phyloP scores from a whole-genome alignment of 257 asterid species.

The Solanum gracilifrons region DNA sequence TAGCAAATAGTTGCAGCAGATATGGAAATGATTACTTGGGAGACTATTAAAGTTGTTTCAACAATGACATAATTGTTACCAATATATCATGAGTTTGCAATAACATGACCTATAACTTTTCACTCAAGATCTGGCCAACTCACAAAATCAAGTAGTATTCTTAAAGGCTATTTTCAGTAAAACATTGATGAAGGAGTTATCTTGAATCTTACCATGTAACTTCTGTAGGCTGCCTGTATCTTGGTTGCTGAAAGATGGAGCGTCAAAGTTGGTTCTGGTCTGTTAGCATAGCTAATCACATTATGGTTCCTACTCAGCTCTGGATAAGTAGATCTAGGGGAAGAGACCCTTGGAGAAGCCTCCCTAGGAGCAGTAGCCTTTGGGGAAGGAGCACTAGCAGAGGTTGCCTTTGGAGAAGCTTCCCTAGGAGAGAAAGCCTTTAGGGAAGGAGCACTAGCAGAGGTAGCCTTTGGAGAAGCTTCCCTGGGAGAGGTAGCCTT shows the following conservation, averaged over 20 bases:
- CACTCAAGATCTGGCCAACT: background rate
- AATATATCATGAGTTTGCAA: background rate
- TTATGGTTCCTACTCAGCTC: background rate
- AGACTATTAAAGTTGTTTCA: background rate
- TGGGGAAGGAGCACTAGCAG: background rate
- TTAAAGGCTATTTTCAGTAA: background rate
- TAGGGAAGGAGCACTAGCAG: background rate
- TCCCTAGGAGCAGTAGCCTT: background rate
- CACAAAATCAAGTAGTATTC: background rate
- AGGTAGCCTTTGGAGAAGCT: background rate
- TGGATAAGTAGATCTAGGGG: background rate
- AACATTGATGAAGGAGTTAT: background rate
- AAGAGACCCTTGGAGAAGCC: background rate
- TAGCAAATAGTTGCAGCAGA: background rate
- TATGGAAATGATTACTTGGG: background rate
- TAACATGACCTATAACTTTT: background rate
- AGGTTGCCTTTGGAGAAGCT: background rate
- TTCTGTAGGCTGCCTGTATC: conserved; percentile 78
- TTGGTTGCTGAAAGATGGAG: conserved; percentile 56
- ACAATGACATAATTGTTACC: background rate
- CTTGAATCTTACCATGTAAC: conserved; percentile 55
- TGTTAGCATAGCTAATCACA: background rate
- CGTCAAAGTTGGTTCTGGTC: conserved; percentile 40
- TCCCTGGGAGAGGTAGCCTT: background rate
- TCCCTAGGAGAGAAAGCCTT: background rate